Base-by-base conservation (phyloP, 164 flowering plant genomes). In the Nymphaea thermarum region DNA sequence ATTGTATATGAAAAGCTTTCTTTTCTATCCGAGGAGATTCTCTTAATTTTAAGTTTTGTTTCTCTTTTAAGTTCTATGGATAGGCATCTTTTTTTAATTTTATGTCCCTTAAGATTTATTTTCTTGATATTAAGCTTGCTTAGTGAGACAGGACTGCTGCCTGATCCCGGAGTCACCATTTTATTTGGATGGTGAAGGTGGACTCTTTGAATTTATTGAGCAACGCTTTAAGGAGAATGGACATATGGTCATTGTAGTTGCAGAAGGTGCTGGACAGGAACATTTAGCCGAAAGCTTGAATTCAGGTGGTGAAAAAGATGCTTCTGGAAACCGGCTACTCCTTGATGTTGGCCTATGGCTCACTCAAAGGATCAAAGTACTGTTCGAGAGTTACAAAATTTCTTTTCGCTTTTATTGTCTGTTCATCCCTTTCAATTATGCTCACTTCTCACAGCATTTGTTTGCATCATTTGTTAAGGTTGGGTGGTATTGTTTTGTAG, bases 321-420 rank as follows among this genome's bases (percentile, higher is more conserved):
- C 90, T 62, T 90, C 92, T 44, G 97, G 94, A 69, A 90, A 90
- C 76, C 81, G 76, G 76, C 77, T 85, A 61, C 94, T 90, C 63
- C 78, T 75, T 68, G 97, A 90, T 81, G 82, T 82, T 77, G 97
- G 97, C 63, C 83, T 70, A 18, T 90, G 97, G 97, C 66, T 90
- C 66, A 76, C 92, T 66, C 82, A 87, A 59, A 77, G 81, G 70
- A 83, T 90, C 55, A 88, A 88, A 90, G 97, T 90, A 47, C 55
- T 12, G 12, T 12, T 47, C 2, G 12, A 47, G 55, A 2, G 55
- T 12, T 64, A 47, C 55, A 47, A 47, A 47, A 47, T 47, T 47
- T 47, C 55, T 12, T 47, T 47, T 47, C 1, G 36, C 36, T 25
- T 25, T 25, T 25, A 25, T 25, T 25, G 0, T 25, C 36, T 25